Conservation (phyloP, 192 early-diverging fungal genomes). For the Coemansia sp. region DNA sequence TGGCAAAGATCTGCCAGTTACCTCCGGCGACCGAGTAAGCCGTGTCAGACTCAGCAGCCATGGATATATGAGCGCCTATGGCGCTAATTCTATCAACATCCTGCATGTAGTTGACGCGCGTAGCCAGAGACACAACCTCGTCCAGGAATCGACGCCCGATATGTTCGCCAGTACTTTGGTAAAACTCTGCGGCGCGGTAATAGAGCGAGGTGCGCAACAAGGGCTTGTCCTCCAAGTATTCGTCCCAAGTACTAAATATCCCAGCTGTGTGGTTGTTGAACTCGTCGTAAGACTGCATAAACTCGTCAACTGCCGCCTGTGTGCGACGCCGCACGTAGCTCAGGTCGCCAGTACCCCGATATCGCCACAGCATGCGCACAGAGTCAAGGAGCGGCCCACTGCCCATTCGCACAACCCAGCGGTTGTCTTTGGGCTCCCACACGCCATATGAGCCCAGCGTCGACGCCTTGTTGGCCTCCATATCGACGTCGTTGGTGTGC, state of each 20-base stretch:
- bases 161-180: constrained; percentile 9
- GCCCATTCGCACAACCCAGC: constrained; percentile 23
- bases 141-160: constrained; percentile 18
- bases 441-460: constrained; percentile 21
- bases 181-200: constrained; percentile 28
- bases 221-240: constrained; percentile 27
- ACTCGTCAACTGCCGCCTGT: constrained; percentile 24
- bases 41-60: constrained; percentile 30
- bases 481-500: neutral
- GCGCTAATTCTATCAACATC: constrained; percentile 25
- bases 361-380: constrained; percentile 28
- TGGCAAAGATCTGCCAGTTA: constrained; percentile 37
- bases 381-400: constrained; percentile 10
- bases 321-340: constrained; percentile 24
- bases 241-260: constrained; percentile 27
- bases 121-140: constrained; percentile 39
- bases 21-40: constrained; percentile 38
- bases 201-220: constrained; percentile 22
- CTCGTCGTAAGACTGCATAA: constrained; percentile 31
- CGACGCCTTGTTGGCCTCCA: neutral
- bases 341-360: constrained; percentile 17
- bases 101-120: constrained; percentile 46
- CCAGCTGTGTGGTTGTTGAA: constrained; percentile 8
- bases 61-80: constrained; percentile 37
- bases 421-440: constrained; percentile 20